Conservation (phyloP, 1,284 basidiomycete genomes). For the Ganoderma lingzhi region DNA sequence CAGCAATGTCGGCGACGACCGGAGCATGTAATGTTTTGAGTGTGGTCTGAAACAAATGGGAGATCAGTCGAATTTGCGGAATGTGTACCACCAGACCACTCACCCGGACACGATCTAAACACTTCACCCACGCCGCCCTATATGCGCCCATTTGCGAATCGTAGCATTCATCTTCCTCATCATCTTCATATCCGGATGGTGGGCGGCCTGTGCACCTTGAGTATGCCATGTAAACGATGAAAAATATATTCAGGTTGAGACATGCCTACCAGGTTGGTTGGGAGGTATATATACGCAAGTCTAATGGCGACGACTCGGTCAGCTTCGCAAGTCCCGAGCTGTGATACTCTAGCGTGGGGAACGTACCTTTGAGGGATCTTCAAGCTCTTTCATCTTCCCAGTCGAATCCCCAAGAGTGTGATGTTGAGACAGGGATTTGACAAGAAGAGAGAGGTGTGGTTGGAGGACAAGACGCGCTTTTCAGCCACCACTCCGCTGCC, state of each 20-base stretch:
- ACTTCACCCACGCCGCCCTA: slow-evolving; percentile 42
- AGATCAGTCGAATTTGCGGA: background rate
- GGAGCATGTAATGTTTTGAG: slow-evolving; percentile 38
- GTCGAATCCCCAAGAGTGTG: background rate
- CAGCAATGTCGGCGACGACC: slow-evolving; percentile 35
- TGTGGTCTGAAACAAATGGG: slow-evolving; percentile 15
- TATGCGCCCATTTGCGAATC: slow-evolving; percentile 42
- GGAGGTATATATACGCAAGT: slow-evolving; percentile 41
- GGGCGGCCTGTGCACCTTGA: slow-evolving; percentile 1
- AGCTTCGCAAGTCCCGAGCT: background rate
- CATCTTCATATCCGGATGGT: slow-evolving; percentile 1
- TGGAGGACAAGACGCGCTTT: slow-evolving; percentile 14
- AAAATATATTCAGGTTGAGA: background rate
- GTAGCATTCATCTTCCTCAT: slow-evolving; percentile 39
- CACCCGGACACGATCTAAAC: slow-evolving; percentile 44
- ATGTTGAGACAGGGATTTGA: background rate
- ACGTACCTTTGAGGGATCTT: slow-evolving; percentile 32
- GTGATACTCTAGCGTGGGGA: background rate
- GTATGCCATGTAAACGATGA: background rate
- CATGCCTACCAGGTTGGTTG: slow-evolving; percentile 20
- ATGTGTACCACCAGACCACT: slow-evolving; percentile 11
- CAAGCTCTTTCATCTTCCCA: slow-evolving; percentile 23
- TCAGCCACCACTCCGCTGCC: slow-evolving; percentile 14
- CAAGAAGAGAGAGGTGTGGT: background rate
- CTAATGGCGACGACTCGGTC: slow-evolving; percentile 17